These are phyloP conservation scores for Allium fistulosum DNA, from an alignment of 106 monocot genomes.

Conservation along the genomic window DNA sequence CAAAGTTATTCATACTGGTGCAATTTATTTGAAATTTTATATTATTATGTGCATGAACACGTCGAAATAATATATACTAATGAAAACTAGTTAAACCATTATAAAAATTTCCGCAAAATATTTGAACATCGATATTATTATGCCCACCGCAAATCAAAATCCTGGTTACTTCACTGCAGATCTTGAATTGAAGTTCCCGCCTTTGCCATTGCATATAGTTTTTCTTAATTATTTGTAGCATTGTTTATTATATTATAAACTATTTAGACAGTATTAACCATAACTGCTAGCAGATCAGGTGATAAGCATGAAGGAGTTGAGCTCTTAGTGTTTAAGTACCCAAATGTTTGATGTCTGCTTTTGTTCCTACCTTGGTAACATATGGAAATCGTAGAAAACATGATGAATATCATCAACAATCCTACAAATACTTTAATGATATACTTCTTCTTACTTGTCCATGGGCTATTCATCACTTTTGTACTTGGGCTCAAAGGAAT, in stretches of 20 bases:
- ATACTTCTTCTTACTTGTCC: background rate
- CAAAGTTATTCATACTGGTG: no score
- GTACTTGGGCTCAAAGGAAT: background rate
- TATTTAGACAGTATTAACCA: slow-evolving; percentile 17
- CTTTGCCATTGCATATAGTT: no score
- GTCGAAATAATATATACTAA: no score
- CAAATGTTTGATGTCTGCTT: background rate
- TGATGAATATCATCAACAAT: background rate
- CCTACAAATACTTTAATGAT: slow-evolving; percentile 1
- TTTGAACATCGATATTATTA: no score
- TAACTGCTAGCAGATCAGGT: slow-evolving; percentile 8
- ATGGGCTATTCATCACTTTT: background rate
- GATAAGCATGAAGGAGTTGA: slow-evolving; percentile 14
- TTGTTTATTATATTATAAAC: slow-evolving; percentile 13
- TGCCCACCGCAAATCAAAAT: no score
- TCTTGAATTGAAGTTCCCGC: no score
- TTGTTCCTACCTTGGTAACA: background rate
- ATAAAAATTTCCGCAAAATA: no score
- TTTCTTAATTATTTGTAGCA: slow-evolving; percentile 3
- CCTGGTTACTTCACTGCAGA: no score
- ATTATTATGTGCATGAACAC: no score
- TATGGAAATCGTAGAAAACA: background rate
- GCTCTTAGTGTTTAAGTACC: background rate
- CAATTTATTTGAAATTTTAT: no score
- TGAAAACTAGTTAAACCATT: no score